phyloP scores from a whole-genome alignment of 2,329 filamentous ascomycete genomes.

The Phialocephala sp. region DNA sequence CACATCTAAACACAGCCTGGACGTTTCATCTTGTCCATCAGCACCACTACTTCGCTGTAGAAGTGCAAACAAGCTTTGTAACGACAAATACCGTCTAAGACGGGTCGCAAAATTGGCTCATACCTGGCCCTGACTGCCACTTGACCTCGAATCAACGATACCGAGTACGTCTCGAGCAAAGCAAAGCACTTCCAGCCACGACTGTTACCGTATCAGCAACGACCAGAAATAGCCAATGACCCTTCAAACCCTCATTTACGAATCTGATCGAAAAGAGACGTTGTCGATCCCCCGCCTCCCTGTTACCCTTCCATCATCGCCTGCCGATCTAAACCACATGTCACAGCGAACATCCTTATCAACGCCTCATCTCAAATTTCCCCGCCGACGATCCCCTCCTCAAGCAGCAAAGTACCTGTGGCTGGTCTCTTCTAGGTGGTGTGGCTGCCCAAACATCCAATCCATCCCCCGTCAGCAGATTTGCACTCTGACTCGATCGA shows the following conservation, averaged over 20 bases:
- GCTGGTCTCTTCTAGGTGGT: not conserved
- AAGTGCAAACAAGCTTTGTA: not conserved
- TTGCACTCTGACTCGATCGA: not conserved
- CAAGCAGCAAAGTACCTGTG: not conserved
- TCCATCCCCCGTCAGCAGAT: not conserved
- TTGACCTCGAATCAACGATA: not conserved
- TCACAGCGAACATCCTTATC: not conserved
- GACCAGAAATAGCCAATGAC: not conserved
- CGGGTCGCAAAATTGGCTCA: not conserved
- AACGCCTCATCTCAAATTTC: not conserved
- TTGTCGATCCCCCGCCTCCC: slow-evolving; percentile 4
- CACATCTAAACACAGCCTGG: not conserved
- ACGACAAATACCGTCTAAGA: not conserved
- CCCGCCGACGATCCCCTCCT: not conserved
- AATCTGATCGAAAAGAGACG: not conserved
- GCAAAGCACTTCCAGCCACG: too few species aligned
- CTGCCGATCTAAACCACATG: not conserved
- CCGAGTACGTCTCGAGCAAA: not conserved
- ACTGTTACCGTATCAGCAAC: not conserved
- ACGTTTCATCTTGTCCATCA: not conserved
- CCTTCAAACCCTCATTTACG: not conserved
- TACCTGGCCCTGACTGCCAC: not conserved
- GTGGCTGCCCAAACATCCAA: not conserved
- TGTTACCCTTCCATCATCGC: not conserved
- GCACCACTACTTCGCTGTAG: not conserved